Evolutionary conservation across 768 basidiomycete genomes (phyloP).

Genomic region (Strobilomyces confusus): DNA sequence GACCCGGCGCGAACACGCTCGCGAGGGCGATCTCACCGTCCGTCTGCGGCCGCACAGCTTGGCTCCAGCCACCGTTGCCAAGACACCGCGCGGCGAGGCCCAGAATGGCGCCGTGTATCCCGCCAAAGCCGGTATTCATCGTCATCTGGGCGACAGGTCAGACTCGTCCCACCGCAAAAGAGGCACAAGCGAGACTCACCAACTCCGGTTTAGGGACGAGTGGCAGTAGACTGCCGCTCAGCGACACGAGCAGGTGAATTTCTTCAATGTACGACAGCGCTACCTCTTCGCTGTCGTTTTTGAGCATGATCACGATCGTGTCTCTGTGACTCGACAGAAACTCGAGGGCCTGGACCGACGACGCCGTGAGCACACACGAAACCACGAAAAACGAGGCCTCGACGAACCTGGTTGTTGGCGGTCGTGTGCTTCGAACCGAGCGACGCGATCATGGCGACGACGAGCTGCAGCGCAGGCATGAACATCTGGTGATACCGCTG

Average conservation of each 20-base stretch:
- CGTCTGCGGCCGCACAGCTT: conserved; percentile 56
- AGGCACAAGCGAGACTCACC: conserved; percentile 40
- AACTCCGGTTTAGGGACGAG: conserved; percentile 74
- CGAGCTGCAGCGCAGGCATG: conserved; percentile 81
- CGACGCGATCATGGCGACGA: conserved; percentile 73
- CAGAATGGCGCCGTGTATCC: conserved; percentile 76
- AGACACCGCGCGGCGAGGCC: conserved; percentile 71
- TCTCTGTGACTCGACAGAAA: conserved; percentile 83
- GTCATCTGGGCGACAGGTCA: conserved; percentile 38
- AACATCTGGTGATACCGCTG: conserved; percentile 90
- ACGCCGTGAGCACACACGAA: not conserved
- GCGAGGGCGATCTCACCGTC: conserved; percentile 62
- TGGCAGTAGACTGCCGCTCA: conserved; percentile 66
- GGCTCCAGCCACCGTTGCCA: conserved; percentile 53
- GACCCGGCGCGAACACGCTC: conserved; percentile 50
- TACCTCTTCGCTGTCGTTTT: conserved; percentile 62
- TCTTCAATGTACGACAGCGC: conserved; percentile 72
- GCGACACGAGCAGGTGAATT: conserved; percentile 69
- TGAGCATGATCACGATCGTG: conserved; percentile 77
- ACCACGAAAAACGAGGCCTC: accelerated
- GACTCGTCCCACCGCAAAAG: not conserved
- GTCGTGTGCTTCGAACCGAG: conserved; percentile 65
- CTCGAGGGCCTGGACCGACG: conserved; percentile 40
- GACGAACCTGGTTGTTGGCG: conserved; percentile 62
- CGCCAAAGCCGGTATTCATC: conserved; percentile 78